phyloP scores from a whole-genome alignment of 192 early-diverging fungal species.

The Gigaspora rosea region DNA sequence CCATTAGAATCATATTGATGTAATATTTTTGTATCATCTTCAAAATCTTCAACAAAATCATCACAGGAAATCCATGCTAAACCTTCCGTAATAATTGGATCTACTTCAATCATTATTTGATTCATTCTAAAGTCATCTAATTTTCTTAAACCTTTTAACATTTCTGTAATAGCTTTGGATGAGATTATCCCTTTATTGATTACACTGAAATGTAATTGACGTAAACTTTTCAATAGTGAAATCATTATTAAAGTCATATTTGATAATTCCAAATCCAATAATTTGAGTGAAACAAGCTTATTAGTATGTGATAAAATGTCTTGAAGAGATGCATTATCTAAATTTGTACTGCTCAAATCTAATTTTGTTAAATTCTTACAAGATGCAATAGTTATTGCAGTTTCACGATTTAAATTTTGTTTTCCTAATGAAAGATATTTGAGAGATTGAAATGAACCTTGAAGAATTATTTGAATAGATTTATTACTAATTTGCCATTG shows the following conservation, averaged over 20 bases:
- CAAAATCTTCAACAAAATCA: not conserved
- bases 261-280: constrained; percentile 9
- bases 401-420: not conserved
- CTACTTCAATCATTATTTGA: constrained; percentile 17
- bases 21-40: not conserved
- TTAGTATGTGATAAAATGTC: not conserved
- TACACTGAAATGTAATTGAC: constrained; percentile 10
- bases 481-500: constrained; percentile 8
- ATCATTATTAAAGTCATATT: constrained; percentile 15
- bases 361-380: constrained; percentile 1
- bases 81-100: not conserved
- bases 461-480: not conserved
- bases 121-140: constrained; percentile 24
- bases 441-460: not conserved
- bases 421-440: constrained; percentile 11
- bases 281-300: not conserved
- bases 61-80: constrained; percentile 8
- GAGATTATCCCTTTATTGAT: not conserved
- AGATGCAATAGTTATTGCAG: not conserved
- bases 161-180: not conserved
- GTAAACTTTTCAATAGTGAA: not conserved
- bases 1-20: not conserved
- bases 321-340: constrained; percentile 1
- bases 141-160: not conserved
- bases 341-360: constrained; percentile 14